Conservation (phyloP, 2,329 filamentous ascomycete genomes). For the Stagonosporopsis chrysanthemi region DNA sequence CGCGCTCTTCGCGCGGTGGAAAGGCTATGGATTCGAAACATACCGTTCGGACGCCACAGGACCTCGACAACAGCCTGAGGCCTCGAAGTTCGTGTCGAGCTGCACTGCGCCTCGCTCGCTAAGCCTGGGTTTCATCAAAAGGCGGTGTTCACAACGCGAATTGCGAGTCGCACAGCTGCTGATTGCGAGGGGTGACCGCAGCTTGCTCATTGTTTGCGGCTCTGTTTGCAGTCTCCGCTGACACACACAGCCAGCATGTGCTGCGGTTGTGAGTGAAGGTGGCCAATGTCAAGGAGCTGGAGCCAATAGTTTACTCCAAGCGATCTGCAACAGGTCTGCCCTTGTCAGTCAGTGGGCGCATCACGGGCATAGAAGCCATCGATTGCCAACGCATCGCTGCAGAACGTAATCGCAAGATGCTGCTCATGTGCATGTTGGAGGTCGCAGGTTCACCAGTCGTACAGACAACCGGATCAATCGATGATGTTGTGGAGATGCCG, state of each 20-base stretch:
- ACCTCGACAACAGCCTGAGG: slow-evolving; percentile 19
- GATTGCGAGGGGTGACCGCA: slow-evolving; percentile 13
- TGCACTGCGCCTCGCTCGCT: slow-evolving; percentile 48
- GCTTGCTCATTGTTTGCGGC: slow-evolving; percentile 37
- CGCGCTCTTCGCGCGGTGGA: slow-evolving; percentile 3
- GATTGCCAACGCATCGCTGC: slow-evolving; percentile 38
- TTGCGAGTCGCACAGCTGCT: slow-evolving; percentile 27
- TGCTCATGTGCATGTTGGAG: slow-evolving; percentile 3
- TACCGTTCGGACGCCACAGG: slow-evolving; percentile 10
- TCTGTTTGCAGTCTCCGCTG: slow-evolving; percentile 34
- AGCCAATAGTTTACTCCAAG: slow-evolving; percentile 42
- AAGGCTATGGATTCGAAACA: slow-evolving; percentile 14
- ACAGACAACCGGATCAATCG: not conserved
- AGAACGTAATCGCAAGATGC: slow-evolving; percentile 2
- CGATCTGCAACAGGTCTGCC: slow-evolving; percentile 24
- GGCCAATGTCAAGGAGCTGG: slow-evolving; percentile 32
- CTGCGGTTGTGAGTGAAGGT: slow-evolving; percentile 19
- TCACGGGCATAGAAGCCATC: slow-evolving; percentile 15
- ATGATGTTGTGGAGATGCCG: slow-evolving; percentile 1
- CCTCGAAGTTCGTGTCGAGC: slow-evolving; percentile 36
- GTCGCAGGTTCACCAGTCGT: not conserved
- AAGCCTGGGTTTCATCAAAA: slow-evolving; percentile 30
- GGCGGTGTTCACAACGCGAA: slow-evolving; percentile 29
- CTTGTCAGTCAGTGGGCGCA: slow-evolving; percentile 23
- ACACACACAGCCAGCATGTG: slow-evolving; percentile 26